phyloP scores from a whole-genome alignment of 768 basidiomycete genomes.

The Lactarius psammicola region DNA sequence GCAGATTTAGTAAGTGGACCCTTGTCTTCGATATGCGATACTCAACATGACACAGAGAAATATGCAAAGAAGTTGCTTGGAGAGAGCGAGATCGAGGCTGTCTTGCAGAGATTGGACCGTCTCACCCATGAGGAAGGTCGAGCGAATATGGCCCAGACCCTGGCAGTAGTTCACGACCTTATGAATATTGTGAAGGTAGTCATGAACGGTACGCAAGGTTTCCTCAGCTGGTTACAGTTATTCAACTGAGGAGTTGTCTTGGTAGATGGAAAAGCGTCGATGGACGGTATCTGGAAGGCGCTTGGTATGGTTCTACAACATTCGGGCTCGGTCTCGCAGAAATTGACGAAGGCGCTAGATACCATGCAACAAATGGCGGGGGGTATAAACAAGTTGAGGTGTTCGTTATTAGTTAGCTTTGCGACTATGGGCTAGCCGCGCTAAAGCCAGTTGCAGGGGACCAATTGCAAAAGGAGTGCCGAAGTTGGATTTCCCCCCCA shows the following conservation, averaged over 20 bases:
- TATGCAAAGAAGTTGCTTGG: neutral
- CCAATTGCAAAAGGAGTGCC: neutral
- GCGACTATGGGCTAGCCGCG: neutral
- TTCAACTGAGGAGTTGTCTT: neutral
- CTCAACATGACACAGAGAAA: neutral
- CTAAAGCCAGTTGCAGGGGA: neutral
- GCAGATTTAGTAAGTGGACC: neutral
- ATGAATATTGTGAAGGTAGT: too few species aligned
- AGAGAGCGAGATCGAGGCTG: slow-evolving; percentile 4
- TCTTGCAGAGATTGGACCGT: neutral
- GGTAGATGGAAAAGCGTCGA: too few species aligned
- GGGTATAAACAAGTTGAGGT: neutral
- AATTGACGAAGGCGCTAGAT: too few species aligned
- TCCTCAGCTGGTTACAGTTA: too few species aligned
- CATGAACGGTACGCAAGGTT: too few species aligned
- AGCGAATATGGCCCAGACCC: neutral
- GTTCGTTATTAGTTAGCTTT: neutral
- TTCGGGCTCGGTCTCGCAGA: too few species aligned
- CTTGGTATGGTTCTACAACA: too few species aligned
- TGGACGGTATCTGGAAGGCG: too few species aligned
- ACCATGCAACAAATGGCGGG: too few species aligned
- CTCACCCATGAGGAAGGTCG: neutral
- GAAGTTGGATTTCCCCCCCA: too few species aligned
- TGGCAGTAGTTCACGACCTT: neutral
- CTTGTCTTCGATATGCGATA: neutral